Evolutionary conservation across 345 rosid genomes (phyloP).

Genomic region (Hypericum androsaemum): DNA sequence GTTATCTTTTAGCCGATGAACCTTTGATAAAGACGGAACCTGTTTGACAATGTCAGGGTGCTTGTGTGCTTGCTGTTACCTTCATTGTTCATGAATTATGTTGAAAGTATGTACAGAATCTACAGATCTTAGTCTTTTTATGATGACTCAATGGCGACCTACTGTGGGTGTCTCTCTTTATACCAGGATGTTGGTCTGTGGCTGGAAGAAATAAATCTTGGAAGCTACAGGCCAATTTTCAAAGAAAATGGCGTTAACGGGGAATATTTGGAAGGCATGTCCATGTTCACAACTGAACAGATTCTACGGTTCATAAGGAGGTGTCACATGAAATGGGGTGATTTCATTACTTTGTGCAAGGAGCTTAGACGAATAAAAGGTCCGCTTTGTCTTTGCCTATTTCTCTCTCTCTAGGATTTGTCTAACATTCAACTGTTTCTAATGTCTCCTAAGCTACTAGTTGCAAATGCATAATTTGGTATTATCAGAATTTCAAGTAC

Average conservation of each 20-base stretch:
- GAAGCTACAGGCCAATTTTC: slow-evolving; percentile 79
- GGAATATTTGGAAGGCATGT: slow-evolving; percentile 94
- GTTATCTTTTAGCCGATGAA: no score
- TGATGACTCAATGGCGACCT: not conserved
- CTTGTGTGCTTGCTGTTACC: no score
- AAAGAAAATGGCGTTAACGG: slow-evolving; percentile 90
- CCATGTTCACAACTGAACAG: slow-evolving; percentile 95
- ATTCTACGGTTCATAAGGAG: slow-evolving; percentile 93
- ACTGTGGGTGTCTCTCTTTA: not conserved
- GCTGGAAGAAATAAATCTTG: slow-evolving; percentile 89
- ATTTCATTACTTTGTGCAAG: slow-evolving; percentile 93
- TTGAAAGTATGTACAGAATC: no score
- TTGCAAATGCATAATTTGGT: no score
- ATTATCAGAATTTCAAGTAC: no score
- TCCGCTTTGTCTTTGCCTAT: slow-evolving; percentile 16
- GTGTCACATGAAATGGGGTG: slow-evolving; percentile 99
- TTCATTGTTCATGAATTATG: no score
- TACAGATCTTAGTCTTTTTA: no score
- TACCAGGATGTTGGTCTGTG: slow-evolving; percentile 88
- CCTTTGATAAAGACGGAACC: no score
- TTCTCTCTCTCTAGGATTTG: not conserved
- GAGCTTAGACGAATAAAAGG: slow-evolving; percentile 97
- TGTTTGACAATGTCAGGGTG: no score
- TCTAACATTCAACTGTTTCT: no score
- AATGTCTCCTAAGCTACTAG: no score